Conservation (phyloP, 108 stramenopile species). For the Cafeteria roenbergensis region DNA sequence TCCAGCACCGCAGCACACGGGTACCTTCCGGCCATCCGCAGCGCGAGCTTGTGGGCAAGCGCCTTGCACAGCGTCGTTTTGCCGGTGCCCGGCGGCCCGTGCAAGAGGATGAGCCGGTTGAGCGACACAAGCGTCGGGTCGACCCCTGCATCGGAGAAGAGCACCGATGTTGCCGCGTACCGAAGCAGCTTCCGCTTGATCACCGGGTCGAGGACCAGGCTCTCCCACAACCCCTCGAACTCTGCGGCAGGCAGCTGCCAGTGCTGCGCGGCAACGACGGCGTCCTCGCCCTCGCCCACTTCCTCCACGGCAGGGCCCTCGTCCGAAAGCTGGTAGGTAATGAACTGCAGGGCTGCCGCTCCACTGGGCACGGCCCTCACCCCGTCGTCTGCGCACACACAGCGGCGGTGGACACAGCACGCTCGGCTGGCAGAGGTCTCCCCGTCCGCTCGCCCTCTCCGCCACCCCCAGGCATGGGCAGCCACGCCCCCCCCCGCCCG, state of each 20-base stretch:
- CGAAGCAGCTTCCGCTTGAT: conserved; percentile 32
- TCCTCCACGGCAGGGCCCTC: neutral
- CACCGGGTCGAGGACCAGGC: conserved; percentile 22
- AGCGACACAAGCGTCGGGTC: conserved; percentile 41
- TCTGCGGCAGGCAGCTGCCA: conserved; percentile 4
- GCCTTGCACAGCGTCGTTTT: conserved; percentile 62
- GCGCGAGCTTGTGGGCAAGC: conserved; percentile 58
- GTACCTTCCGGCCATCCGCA: conserved; percentile 47
- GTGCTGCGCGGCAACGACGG: neutral
- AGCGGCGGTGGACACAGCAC: no score
- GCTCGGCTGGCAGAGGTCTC: no score
- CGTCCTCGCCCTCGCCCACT: conserved; percentile 6
- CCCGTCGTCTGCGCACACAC: no score
- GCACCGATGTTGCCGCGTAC: conserved; percentile 34
- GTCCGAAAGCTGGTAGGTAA: neutral
- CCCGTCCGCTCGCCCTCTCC: no score
- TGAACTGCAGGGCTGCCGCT: neutral
- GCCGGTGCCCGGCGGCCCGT: conserved; percentile 66
- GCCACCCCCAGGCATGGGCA: no score
- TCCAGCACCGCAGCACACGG: conserved; percentile 50
- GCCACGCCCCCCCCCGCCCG: no score
- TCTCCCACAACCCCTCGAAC: conserved; percentile 30
- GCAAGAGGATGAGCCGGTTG: conserved; percentile 65
- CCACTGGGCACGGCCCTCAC: no score
- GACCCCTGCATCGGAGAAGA: conserved; percentile 29